Evolutionary conservation across 352 stramenopile species (phyloP).

Genomic region (Globisporangium splendens): DNA sequence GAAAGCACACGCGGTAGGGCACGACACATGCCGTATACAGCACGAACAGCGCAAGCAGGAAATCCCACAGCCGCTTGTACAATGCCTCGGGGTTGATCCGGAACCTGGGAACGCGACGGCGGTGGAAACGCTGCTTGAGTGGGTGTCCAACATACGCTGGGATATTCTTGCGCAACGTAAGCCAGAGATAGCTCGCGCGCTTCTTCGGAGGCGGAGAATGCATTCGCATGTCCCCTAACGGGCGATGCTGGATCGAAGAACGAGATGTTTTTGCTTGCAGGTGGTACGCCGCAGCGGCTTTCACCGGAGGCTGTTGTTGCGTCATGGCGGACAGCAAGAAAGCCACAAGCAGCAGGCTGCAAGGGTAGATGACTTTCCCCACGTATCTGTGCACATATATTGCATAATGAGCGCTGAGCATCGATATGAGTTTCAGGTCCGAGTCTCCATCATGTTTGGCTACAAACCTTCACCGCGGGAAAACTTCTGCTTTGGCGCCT

Average conservation of each 20-base stretch:
- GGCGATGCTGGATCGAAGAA: background rate
- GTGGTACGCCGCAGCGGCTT: background rate
- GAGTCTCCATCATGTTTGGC: too few species aligned
- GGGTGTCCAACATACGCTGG: constrained; percentile 34
- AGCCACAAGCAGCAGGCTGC: too few species aligned
- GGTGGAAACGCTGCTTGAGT: constrained; percentile 26
- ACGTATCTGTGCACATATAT: too few species aligned
- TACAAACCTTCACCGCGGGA: too few species aligned
- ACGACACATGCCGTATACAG: constrained; percentile 76
- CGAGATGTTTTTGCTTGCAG: background rate
- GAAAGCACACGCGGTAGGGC: constrained; percentile 77
- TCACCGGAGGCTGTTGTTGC: background rate
- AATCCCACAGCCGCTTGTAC: constrained; percentile 62
- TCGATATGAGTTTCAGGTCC: too few species aligned
- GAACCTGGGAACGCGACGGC: constrained; percentile 29
- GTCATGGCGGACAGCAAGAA: background rate
- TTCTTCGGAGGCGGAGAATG: constrained; percentile 13
- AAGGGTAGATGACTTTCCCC: too few species aligned
- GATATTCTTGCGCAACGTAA: constrained; percentile 47
- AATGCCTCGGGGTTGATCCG: constrained; percentile 64
- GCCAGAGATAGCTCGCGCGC: constrained; percentile 45
- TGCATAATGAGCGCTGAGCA: too few species aligned
- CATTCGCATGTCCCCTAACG: background rate
- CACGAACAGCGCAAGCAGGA: constrained; percentile 59
- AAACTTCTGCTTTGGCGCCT: too few species aligned